Conservation (phyloP, 768 basidiomycete genomes). For the Boletales sp. region DNA sequence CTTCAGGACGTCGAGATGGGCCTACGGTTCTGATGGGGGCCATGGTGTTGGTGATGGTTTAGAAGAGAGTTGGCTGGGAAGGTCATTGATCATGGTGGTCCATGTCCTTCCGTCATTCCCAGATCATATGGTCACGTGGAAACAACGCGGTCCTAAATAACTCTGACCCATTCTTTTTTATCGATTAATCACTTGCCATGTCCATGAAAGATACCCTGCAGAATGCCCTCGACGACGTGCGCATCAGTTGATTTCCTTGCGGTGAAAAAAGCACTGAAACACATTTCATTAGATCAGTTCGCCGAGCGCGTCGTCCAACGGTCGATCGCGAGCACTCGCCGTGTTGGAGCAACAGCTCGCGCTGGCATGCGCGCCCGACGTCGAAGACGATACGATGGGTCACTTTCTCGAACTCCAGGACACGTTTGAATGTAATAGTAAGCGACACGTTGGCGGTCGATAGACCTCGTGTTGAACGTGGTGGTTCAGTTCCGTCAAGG, state of each 20-base stretch:
- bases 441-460: constrained; percentile 21
- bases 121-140: constrained; percentile 29
- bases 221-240: constrained; percentile 67
- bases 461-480: constrained; percentile 5
- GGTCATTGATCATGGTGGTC: neutral
- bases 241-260: constrained; percentile 18
- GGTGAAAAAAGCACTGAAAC: constrained; percentile 9
- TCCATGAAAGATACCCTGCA: constrained; percentile 48
- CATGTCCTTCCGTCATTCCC: constrained; percentile 10
- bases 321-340: constrained; percentile 53
- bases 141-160: constrained; percentile 15
- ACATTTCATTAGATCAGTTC: constrained; percentile 55
- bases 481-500: constrained; percentile 59
- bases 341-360: constrained; percentile 55
- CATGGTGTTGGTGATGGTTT: constrained; percentile 37
- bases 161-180: neutral
- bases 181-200: constrained; percentile 4
- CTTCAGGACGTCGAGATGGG: neutral
- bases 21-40: constrained; percentile 56
- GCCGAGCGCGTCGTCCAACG: constrained; percentile 48
- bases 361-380: constrained; percentile 41
- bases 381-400: constrained; percentile 43
- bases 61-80: neutral
- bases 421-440: constrained; percentile 81
- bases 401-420: constrained; percentile 67